Conservation (phyloP, 805 yeast species). For the Metahyphopichia silvanorum region DNA sequence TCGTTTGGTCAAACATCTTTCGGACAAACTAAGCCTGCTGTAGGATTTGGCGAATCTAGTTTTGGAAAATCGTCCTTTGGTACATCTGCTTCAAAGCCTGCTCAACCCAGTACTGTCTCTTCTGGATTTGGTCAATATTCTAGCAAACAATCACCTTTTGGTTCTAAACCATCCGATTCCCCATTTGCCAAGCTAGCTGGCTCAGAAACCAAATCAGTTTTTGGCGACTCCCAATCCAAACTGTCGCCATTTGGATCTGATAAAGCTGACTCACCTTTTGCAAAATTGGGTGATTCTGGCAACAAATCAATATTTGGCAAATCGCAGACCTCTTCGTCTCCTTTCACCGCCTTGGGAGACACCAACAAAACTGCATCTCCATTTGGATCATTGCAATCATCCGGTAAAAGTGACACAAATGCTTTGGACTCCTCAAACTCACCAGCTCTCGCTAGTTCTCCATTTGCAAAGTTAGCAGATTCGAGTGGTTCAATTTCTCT, state of each 20-base stretch:
- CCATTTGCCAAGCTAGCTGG: background rate
- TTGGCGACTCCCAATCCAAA: constrained; percentile 1
- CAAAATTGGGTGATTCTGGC: constrained; percentile 1
- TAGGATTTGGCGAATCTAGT: constrained; percentile 5
- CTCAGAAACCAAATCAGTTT: too few relatives aligned
- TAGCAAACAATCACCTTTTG: too few relatives aligned
- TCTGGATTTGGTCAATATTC: constrained; percentile 8
- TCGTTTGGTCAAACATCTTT: too few relatives aligned
- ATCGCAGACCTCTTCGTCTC: background rate
- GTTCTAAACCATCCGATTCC: constrained; percentile 1
- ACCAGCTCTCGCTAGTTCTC: constrained; percentile 1
- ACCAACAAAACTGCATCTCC: constrained; percentile 5
- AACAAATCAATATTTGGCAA: too few relatives aligned
- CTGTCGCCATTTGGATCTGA: background rate
- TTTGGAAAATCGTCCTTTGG: constrained; percentile 6
- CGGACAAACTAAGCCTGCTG: too few relatives aligned
- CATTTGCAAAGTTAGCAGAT: constrained; percentile 2
- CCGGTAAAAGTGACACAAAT: too few relatives aligned
- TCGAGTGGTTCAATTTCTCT: too few relatives aligned
- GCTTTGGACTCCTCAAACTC: background rate
- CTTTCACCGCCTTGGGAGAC: constrained; percentile 1
- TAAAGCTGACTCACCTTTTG: constrained; percentile 6
- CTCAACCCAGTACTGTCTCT: constrained; percentile 4
- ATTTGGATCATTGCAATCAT: constrained; percentile 3
- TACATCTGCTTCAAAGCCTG: constrained; percentile 8